These are phyloP conservation scores for Fomitiporia mediterranea DNA, from an alignment of 1,284 basidiomycete species.

Conservation along the genomic window DNA sequence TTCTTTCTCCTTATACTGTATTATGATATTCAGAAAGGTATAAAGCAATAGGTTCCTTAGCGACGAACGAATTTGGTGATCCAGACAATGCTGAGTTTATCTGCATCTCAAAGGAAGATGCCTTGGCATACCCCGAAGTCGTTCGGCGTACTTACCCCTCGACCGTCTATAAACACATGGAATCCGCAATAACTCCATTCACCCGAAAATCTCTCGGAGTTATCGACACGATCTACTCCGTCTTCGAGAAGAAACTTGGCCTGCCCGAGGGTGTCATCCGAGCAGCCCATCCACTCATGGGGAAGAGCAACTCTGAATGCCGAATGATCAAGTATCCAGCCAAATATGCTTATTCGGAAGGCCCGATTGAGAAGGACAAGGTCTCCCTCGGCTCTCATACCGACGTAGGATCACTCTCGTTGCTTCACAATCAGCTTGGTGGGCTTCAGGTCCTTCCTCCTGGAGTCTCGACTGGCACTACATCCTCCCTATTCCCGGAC, in stretches of 20 bases:
- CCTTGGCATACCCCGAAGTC: slow-evolving; percentile 47
- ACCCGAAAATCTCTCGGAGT: slow-evolving; percentile 52
- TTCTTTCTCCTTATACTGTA: not conserved
- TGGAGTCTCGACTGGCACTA: slow-evolving; percentile 62
- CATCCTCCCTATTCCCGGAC: slow-evolving; percentile 46
- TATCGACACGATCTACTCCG: slow-evolving; percentile 46
- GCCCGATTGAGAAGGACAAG: slow-evolving; percentile 19
- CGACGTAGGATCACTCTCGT: slow-evolving; percentile 45
- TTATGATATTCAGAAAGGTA: slow-evolving; percentile 39
- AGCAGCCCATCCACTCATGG: slow-evolving; percentile 40
- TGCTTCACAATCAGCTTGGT: slow-evolving; percentile 65
- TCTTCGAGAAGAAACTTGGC: slow-evolving; percentile 54
- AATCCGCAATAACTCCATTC: slow-evolving; percentile 47
- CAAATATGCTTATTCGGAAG: not conserved
- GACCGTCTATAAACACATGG: slow-evolving; percentile 48
- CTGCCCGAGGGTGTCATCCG: slow-evolving; percentile 48
- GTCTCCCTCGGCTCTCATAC: slow-evolving; percentile 48
- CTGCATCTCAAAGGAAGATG: slow-evolving; percentile 65
- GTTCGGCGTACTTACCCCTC: slow-evolving; percentile 53
- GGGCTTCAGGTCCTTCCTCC: slow-evolving; percentile 69
- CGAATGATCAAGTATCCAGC: slow-evolving; percentile 45
- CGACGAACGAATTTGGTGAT: slow-evolving; percentile 54
- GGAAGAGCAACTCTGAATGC: slow-evolving; percentile 55
- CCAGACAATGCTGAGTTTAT: slow-evolving; percentile 60
- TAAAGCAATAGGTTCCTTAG: slow-evolving; percentile 58